phyloP scores from a whole-genome alignment of 345 rosid genomes.

The Pseudoturritis turrita region DNA sequence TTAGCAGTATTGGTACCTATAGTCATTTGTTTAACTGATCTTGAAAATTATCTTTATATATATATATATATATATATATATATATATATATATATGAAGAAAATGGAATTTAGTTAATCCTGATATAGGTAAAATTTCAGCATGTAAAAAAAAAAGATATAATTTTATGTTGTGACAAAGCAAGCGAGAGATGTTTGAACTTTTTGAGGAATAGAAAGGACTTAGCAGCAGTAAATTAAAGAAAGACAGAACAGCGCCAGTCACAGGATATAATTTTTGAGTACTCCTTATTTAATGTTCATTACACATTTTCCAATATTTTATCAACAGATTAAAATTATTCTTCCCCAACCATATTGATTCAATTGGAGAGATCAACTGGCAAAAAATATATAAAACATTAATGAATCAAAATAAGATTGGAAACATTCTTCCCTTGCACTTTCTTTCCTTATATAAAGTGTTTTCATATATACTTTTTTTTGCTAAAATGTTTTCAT shows the following conservation, averaged over 20 bases:
- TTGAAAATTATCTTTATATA: no score
- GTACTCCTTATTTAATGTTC: slow-evolving; percentile 29
- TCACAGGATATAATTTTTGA: neutral
- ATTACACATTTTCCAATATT: slow-evolving; percentile 33
- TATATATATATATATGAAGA: neutral
- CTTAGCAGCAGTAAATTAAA: slow-evolving; percentile 28
- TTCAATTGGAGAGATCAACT: neutral
- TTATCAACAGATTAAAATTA: neutral
- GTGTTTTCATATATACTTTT: neutral
- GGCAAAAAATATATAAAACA: neutral
- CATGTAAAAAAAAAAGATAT: neutral
- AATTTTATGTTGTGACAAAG: slow-evolving; percentile 20
- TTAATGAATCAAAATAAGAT: neutral
- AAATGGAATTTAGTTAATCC: neutral
- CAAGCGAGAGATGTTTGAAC: slow-evolving; percentile 26
- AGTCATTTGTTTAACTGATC: no score
- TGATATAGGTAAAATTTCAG: neutral
- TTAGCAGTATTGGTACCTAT: neutral
- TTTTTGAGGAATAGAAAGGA: slow-evolving; percentile 31
- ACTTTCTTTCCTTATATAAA: neutral
- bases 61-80: no score
- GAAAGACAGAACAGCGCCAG: slow-evolving; percentile 30
- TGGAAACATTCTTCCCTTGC: slow-evolving; percentile 8
- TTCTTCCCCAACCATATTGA: slow-evolving; percentile 23
- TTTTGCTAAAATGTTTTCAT: neutral